Percentiles rank a stretch among this genome's conserved stretches.
These are phyloP conservation scores for Cladophialophora bantiana DNA, from an alignment of 2,329 filamentous ascomycete species.

Conservation along the genomic window DNA sequence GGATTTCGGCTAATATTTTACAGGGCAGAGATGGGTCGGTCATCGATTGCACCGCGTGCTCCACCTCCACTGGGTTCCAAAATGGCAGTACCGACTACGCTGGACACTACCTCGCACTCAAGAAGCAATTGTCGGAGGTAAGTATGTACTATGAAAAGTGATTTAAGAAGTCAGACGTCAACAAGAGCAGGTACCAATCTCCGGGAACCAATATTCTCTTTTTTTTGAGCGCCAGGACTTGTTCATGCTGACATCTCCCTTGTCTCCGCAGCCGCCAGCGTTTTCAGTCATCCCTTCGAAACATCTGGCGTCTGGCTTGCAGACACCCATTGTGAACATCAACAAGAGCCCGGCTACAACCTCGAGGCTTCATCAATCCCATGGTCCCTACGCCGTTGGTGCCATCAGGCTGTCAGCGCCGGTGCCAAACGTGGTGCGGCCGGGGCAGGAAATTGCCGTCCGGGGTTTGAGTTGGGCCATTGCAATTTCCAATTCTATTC, in stretches of 20 bases:
- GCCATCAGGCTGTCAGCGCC: constrained; percentile 13
- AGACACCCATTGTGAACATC: not conserved
- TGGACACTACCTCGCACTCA: not conserved
- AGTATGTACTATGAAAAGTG: not conserved
- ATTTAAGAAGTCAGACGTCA: not conserved
- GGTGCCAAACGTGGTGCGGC: constrained; percentile 22
- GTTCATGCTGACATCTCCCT: not conserved
- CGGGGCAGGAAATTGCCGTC: constrained; percentile 24
- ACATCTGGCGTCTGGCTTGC: constrained; percentile 11
- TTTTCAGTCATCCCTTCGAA: constrained; percentile 15
- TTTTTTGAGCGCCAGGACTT: not conserved
- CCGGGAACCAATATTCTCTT: not conserved
- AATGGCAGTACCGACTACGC: no score
- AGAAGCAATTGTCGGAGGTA: not conserved
- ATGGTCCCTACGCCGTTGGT: constrained; percentile 8
- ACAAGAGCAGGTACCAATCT: not conserved
- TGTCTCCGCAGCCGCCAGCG: not conserved
- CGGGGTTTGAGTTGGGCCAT: constrained; percentile 16
- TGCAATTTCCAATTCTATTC: constrained; percentile 22
- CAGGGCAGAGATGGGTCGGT: not conserved
- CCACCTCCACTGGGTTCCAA: not conserved
- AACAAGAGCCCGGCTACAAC: constrained; percentile 9
- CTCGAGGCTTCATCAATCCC: constrained; percentile 15
- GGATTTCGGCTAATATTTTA: constrained; percentile 1
- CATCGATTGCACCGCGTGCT: not conserved